phyloP scores from a whole-genome alignment of 192 early-diverging fungal species.

The Paraglomus occultum region DNA sequence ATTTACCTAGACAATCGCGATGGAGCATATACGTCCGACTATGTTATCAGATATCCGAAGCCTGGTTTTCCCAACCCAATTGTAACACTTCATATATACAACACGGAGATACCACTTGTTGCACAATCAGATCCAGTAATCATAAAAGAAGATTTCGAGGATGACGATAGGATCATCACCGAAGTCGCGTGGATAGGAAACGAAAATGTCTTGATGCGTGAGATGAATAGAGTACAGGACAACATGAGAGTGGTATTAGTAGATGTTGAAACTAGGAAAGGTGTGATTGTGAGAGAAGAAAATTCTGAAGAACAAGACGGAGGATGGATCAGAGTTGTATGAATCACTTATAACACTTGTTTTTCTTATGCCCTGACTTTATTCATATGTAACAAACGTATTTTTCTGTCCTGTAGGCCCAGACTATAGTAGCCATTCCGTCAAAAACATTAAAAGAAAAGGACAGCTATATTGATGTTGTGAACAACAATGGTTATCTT shows the following conservation, averaged over 20 bases:
- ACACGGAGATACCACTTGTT: slow-evolving; percentile 26
- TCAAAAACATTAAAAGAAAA: slow-evolving; percentile 31
- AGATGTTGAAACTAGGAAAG: slow-evolving; percentile 37
- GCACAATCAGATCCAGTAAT: slow-evolving; percentile 32
- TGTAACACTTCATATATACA: slow-evolving; percentile 71
- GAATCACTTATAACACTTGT: slow-evolving; percentile 15
- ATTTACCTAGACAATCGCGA: slow-evolving; percentile 62
- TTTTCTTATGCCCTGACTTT: neutral
- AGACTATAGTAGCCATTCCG: slow-evolving; percentile 41
- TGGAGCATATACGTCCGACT: slow-evolving; percentile 64
- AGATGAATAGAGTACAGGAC: slow-evolving; percentile 92
- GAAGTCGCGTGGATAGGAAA: slow-evolving; percentile 77
- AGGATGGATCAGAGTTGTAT: slow-evolving; percentile 66
- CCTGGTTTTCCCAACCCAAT: slow-evolving; percentile 85
- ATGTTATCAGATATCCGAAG: slow-evolving; percentile 88
- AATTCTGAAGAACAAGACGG: slow-evolving; percentile 62
- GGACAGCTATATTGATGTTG: slow-evolving; percentile 63
- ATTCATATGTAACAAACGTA: neutral
- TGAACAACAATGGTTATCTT: slow-evolving; percentile 61
- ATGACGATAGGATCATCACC: slow-evolving; percentile 78
- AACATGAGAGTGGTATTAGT: slow-evolving; percentile 65
- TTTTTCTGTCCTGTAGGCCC: slow-evolving; percentile 22
- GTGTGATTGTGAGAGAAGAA: slow-evolving; percentile 56
- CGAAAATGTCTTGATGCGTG: slow-evolving; percentile 64
- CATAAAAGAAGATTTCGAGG: slow-evolving; percentile 46